These are phyloP conservation scores for Didymella pinodella DNA, from an alignment of 2,329 filamentous ascomycete species.

Conservation along the genomic window DNA sequence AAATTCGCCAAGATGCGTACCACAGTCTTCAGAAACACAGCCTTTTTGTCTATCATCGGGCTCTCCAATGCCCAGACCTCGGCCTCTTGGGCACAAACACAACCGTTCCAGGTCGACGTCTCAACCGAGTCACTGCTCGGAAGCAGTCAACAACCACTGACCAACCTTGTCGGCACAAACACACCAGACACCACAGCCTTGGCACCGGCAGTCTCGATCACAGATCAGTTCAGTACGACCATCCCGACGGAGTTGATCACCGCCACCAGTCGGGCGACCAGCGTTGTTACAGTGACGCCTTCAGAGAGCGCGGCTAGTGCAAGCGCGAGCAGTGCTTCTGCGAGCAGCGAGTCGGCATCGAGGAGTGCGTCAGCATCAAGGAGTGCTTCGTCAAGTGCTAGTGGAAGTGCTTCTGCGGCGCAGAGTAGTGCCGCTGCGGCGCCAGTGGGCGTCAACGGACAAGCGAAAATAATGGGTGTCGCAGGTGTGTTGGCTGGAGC, in stretches of 20 bases:
- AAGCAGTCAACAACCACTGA: constrained; percentile 12
- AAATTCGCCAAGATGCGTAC: constrained; percentile 24
- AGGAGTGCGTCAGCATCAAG: background rate
- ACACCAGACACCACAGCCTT: constrained; percentile 5
- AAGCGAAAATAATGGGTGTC: constrained; percentile 26
- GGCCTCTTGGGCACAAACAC: constrained; percentile 20
- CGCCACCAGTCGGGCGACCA: background rate
- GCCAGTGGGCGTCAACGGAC: constrained; percentile 3
- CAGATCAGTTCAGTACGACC: constrained; percentile 7
- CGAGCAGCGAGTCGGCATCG: constrained; percentile 8
- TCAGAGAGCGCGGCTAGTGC: constrained; percentile 3
- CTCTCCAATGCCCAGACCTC: constrained; percentile 17
- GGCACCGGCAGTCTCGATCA: background rate
- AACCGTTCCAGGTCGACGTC: constrained; percentile 27
- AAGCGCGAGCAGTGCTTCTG: constrained; percentile 9
- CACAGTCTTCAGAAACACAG: constrained; percentile 15
- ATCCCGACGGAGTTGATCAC: constrained; percentile 13
- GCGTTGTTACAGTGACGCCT: background rate
- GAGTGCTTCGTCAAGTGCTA: background rate
- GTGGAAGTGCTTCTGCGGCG: constrained; percentile 1
- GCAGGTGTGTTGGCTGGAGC: constrained; percentile 29
- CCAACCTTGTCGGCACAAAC: constrained; percentile 7
- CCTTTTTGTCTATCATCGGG: constrained; percentile 26
- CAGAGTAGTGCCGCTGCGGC: constrained; percentile 21
- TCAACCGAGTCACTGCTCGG: constrained; percentile 20